A percentile compares a stretch with the other conserved stretches of the same genome.
Conservation (phyloP, 768 basidiomycete species). For the Rhodotorula kratochvilovae region DNA sequence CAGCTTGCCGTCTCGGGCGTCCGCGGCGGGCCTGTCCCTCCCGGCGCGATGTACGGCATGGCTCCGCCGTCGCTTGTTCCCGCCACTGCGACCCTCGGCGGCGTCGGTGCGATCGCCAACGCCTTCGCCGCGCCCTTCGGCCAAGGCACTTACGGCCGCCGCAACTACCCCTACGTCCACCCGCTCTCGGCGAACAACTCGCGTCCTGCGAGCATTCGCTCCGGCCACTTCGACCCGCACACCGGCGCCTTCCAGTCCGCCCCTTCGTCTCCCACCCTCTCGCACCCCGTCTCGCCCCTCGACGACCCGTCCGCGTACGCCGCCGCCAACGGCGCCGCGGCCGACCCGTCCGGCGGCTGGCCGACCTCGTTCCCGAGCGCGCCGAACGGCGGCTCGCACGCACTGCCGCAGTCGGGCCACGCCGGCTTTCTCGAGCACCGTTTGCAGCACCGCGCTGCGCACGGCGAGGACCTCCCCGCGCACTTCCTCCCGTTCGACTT, state of each 20-base stretch:
- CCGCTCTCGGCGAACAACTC: slow-evolving; percentile 33
- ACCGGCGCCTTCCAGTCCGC: slow-evolving; percentile 33
- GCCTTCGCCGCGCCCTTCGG: slow-evolving; percentile 38
- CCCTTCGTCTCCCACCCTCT: slow-evolving; percentile 24
- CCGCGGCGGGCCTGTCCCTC: slow-evolving; percentile 18
- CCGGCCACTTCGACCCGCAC: slow-evolving; percentile 33
- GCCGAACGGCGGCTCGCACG: slow-evolving; percentile 1
- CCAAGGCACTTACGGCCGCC: slow-evolving; percentile 37
- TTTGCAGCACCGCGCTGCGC: slow-evolving; percentile 27
- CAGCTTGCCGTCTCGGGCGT: slow-evolving; percentile 18
- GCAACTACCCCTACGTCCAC: slow-evolving; percentile 43
- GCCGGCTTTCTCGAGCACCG: slow-evolving; percentile 41
- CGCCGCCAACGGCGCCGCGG: not conserved
- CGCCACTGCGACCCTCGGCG: slow-evolving; percentile 33
- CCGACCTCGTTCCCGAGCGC: slow-evolving; percentile 15
- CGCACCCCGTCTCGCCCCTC: slow-evolving; percentile 24
- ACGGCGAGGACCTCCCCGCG: slow-evolving; percentile 22
- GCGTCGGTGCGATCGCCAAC: slow-evolving; percentile 39
- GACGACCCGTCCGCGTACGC: slow-evolving; percentile 12
- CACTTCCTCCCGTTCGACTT: slow-evolving; percentile 38
- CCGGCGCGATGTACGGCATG: slow-evolving; percentile 49
- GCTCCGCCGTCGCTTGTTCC: slow-evolving; percentile 47
- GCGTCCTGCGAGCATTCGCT: slow-evolving; percentile 32
- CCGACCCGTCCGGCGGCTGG: slow-evolving; percentile 15
- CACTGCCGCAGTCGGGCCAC: slow-evolving; percentile 2